Base-by-base conservation (phyloP, 345 rosid species). In the Citrus unshiu region DNA sequence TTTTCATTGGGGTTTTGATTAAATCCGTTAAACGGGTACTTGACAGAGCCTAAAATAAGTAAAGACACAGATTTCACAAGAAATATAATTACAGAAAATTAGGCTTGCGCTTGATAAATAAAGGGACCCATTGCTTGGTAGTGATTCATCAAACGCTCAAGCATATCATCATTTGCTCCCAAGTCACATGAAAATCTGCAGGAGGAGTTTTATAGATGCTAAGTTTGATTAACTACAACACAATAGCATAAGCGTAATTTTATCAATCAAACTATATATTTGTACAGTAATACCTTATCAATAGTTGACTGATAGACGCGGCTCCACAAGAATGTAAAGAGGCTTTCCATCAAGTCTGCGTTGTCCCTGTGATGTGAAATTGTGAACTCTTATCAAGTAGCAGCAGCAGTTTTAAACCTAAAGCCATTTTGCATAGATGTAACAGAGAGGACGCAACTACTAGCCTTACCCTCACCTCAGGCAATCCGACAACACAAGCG, bases 401-500 rank as follows among this genome's bases (percentile, higher is more conserved):
- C n/a, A 18, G 22, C 19, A 18, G 58, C 22, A 1, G 9, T 18
- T 5, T 5, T 18, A 54, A 54, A 54, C 58, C 22, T 54, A 18
- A 18, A 18, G 22, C 21, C 58, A 54, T 32, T 21, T 34, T 65
- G 43, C 9, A 73, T 21, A 51, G 32, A 30, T 22, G 27, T 4
- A 4, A 18, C 4, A 54, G 27, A 56, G n/a, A 62, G 0, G 19
- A 29, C 24, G 73, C 7, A 70, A 70, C 46, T 6, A 67, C 76
- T 37, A 49, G 66, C 46, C 72, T 68, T 87, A 92, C 97, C 98
- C 93, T 90, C 61, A 83, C 84, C 78, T 85, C 93, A 13, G 88
- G 97, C 79, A 93, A 81, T 32, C 97, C 98, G n/a, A 95, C 83
- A 24, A 95, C 97, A 74, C 98, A 95, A 3, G 88, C 98, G 56